Percentiles rank a stretch among this genome's conserved stretches.
Evolutionary conservation across 225 moss, liverwort and hornwort genomes (phyloP).

Genomic region (Anthoceros angustus): DNA sequence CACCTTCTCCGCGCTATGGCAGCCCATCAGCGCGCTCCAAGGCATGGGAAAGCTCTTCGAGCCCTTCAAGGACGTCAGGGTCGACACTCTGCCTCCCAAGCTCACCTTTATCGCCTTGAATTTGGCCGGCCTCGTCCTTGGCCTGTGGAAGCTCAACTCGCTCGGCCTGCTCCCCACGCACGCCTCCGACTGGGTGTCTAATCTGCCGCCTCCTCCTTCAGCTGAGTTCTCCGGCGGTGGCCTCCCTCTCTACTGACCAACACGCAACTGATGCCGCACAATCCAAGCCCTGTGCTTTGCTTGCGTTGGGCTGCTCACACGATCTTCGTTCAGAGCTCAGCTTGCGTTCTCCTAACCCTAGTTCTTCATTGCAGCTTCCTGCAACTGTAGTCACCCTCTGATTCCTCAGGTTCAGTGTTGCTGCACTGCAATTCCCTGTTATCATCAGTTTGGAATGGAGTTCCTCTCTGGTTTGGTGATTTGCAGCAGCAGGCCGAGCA

Average conservation of each 20-base stretch:
- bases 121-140: slow-evolving; percentile 65
- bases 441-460: no score
- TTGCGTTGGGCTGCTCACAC: no score
- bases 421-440: no score
- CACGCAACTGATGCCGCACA: no score
- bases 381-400: no score
- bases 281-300: no score
- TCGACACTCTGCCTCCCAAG: slow-evolving; percentile 70
- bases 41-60: slow-evolving; percentile 83
- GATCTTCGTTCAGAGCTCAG: no score
- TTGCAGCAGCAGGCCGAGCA: no score
- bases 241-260: background rate
- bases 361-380: no score
- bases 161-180: slow-evolving; percentile 90
- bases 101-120: slow-evolving; percentile 59
- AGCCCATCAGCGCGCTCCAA: slow-evolving; percentile 93
- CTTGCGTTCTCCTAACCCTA: no score
- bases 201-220: slow-evolving; percentile 66
- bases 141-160: slow-evolving; percentile 86
- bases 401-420: no score
- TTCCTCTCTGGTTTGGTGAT: no score
- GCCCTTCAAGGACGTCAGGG: slow-evolving; percentile 83
- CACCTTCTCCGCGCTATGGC: slow-evolving; percentile 89
- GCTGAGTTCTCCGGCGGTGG: background rate
- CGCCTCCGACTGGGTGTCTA: slow-evolving; percentile 96